These are phyloP conservation scores for Hippophae tibetana DNA, from an alignment of 306 rosid genomes.

Conservation along the genomic window DNA sequence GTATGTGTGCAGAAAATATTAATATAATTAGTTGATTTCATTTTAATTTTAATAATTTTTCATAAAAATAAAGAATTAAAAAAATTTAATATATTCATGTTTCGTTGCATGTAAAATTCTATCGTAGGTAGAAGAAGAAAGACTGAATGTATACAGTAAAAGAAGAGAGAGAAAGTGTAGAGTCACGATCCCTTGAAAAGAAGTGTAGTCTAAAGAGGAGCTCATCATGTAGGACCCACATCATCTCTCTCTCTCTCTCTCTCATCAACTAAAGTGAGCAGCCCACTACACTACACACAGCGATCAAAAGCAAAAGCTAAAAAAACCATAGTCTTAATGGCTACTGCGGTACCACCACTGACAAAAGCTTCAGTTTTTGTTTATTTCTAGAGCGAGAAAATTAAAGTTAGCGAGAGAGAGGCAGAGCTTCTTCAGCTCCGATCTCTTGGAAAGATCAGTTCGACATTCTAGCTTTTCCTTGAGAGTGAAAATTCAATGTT, in stretches of 20 bases:
- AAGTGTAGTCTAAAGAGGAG: slow-evolving; percentile 52
- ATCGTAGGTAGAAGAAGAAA: no score
- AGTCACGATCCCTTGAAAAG: slow-evolving; percentile 32
- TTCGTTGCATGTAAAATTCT: no score
- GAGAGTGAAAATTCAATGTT: neutral
- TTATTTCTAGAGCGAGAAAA: neutral
- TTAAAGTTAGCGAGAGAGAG: neutral
- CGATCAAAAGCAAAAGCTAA: slow-evolving; percentile 24
- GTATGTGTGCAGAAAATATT: no score
- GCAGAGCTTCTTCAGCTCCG: neutral
- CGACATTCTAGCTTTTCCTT: slow-evolving; percentile 11
- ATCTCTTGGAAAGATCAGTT: slow-evolving; percentile 14
- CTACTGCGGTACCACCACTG: no score
- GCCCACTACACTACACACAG: slow-evolving; percentile 10
- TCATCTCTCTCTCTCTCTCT: neutral
- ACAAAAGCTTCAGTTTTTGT: neutral
- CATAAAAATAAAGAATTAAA: neutral
- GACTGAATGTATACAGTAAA: neutral
- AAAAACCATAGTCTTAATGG: neutral
- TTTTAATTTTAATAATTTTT: no score
- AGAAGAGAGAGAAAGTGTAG: slow-evolving; percentile 17
- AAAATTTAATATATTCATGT: neutral
- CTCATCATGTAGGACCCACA: slow-evolving; percentile 35
- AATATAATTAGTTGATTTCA: no score
- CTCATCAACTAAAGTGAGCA: slow-evolving; percentile 30